A percentile compares a stretch with the other conserved stretches of the same genome.
Conservation (phyloP, 306 rosid genomes). For the Dryas octopetala region DNA sequence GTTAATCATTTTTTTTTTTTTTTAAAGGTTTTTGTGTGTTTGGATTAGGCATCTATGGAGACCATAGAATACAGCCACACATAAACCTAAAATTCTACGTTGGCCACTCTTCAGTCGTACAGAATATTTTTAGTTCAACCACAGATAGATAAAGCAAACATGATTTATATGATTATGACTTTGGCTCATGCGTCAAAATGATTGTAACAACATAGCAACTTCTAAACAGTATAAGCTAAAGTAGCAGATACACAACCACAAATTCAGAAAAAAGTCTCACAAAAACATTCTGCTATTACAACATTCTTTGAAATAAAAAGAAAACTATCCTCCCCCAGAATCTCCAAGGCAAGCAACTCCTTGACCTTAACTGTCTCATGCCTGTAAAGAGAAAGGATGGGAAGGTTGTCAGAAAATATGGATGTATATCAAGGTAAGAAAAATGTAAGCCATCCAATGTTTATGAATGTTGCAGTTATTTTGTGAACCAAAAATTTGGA, state of each 20-base stretch:
- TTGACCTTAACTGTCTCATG: conserved; percentile 38
- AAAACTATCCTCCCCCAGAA: conserved; percentile 43
- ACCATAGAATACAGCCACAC: too few relatives aligned
- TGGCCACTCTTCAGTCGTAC: neutral
- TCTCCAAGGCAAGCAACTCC: conserved; percentile 33
- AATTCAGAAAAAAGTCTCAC: conserved; percentile 37
- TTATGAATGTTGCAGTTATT: neutral
- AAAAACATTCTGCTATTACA: conserved; percentile 52
- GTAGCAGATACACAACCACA: conserved; percentile 51
- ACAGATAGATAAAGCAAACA: conserved; percentile 23
- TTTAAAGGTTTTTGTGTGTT: too few relatives aligned
- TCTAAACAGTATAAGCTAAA: conserved; percentile 58
- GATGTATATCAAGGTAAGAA: neutral
- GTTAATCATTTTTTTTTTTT: too few relatives aligned
- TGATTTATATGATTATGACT: conserved; percentile 28
- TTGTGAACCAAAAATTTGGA: too few relatives aligned
- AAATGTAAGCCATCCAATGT: neutral
- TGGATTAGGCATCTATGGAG: too few relatives aligned
- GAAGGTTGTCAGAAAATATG: conserved; percentile 15
- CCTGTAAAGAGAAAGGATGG: conserved; percentile 36
- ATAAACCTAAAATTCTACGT: too few relatives aligned
- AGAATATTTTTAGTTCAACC: neutral
- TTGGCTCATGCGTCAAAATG: conserved; percentile 12
- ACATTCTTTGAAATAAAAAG: conserved; percentile 39
- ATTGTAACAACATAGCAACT: conserved; percentile 28